Evolutionary conservation across 108 stramenopile species (phyloP), one percentile per base, ranked within the genome.

Genomic region (Nannochloropsis salina): DNA sequence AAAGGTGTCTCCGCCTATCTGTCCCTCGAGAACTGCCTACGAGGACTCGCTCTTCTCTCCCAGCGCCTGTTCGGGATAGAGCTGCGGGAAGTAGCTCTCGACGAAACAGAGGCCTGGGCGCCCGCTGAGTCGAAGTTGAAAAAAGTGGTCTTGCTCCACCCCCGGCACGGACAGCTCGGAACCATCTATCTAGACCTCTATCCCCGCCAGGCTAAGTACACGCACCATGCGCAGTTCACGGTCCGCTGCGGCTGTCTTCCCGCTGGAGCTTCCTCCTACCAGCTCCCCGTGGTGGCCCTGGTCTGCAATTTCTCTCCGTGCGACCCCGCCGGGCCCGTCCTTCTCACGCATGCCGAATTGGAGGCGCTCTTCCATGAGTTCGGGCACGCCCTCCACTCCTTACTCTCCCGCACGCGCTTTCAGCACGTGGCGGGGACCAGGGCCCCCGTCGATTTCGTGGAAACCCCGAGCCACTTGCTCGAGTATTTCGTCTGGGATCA

Each of bases 291-390:
- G 79, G 94, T 97, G 8, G 96, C 96, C 0, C 87, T 99, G 47
- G 95, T 97, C 12, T 96, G 94, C 92, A 96, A 95, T 84, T 93
- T 98, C 84, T 82, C 42, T 21, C 86, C 45, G 1, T 83, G 83
- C 40, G 81, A 81, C 42, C 61, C 9, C 5, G 22, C 11, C 12
- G 80, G 82, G 41, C 21, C 80, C 45, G 4, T 21, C 45, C 84
- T 83, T 44, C 91, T 97, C 15, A 93, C 95, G 9, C 96, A 96
- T 86, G 89, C 93, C 1, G 97, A 99, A 87, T 95, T 96, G 18
- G 96, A 98, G 91, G 98, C 99, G 1, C 89, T 99, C 20, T 95
- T 94, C 84, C 99, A 99, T 84, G 97, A 99, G 89, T 96, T 96
- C 83, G 99, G 99, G 6, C 98, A 99, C 88, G 97, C 95, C 18